These are phyloP conservation scores for Clonostachys sp. DNA, from an alignment of 2,329 filamentous ascomycete species.

Conservation along the genomic window DNA sequence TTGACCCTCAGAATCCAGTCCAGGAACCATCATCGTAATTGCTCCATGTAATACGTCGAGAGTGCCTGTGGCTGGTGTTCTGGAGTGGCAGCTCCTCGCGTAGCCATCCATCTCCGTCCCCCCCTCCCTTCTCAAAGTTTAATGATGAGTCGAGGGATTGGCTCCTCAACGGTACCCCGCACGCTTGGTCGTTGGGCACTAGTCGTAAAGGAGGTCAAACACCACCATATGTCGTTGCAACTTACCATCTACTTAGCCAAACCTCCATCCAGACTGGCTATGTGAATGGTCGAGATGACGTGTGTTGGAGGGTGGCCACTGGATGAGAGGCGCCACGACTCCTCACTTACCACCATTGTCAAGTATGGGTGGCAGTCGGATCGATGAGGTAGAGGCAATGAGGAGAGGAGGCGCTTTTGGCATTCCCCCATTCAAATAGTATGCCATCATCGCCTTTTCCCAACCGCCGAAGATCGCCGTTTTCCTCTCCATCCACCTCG, in stretches of 20 bases:
- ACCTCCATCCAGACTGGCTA: not conserved
- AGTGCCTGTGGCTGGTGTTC: too few relatives aligned
- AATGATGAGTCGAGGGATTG: too few relatives aligned
- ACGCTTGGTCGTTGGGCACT: not conserved
- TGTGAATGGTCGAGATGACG: not conserved
- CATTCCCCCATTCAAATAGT: not conserved
- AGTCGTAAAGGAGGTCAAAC: not conserved
- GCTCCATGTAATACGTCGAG: too few relatives aligned
- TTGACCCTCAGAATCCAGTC: too few relatives aligned
- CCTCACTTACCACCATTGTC: not conserved
- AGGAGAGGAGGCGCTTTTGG: not conserved
- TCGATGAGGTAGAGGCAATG: not conserved
- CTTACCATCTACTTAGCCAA: too few relatives aligned
- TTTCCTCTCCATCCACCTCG: too few relatives aligned
- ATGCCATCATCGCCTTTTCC: not conserved
- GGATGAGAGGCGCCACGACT: not conserved
- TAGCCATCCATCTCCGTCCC: not conserved
- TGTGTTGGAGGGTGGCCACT: constrained; percentile 1
- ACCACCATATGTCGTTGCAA: too few relatives aligned
- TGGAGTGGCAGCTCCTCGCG: too few relatives aligned
- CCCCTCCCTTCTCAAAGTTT: not conserved
- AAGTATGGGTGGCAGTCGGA: not conserved
- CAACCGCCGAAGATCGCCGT: too few relatives aligned
- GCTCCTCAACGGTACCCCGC: not conserved
- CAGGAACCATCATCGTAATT: too few relatives aligned